Evolutionary conservation across 257 asterid genomes (phyloP).

Genomic region (Striga asiatica): DNA sequence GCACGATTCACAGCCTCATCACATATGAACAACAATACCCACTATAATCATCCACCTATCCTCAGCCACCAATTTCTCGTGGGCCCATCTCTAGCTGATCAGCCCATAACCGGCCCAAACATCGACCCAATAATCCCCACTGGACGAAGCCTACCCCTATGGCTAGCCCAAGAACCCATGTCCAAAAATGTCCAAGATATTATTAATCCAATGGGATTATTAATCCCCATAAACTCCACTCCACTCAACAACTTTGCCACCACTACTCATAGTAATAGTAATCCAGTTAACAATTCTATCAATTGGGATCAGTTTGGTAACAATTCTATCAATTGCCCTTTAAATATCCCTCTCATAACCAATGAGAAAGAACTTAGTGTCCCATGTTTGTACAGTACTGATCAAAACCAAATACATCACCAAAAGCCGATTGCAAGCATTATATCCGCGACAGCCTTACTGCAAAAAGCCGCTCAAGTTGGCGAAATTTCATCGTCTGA

Average conservation of each 20-base stretch:
- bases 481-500: slow-evolving; percentile 17
- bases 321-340: slow-evolving; percentile 1
- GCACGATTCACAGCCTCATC: slow-evolving; percentile 71
- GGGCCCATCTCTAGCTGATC: slow-evolving; percentile 40
- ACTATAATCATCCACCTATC: slow-evolving; percentile 20
- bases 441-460: slow-evolving; percentile 78
- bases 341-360: slow-evolving; percentile 11
- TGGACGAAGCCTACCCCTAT: slow-evolving; percentile 36
- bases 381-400: slow-evolving; percentile 51
- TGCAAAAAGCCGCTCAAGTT: slow-evolving; percentile 75
- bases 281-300: slow-evolving; percentile 13
- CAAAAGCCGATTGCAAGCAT: too few relatives aligned
- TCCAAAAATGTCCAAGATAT: slow-evolving; percentile 39
- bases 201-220: slow-evolving; percentile 21
- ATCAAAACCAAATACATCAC: slow-evolving; percentile 22
- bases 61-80: slow-evolving; percentile 48
- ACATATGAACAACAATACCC: slow-evolving; percentile 25
- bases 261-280: slow-evolving; percentile 12
- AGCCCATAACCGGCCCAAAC: slow-evolving; percentile 22
- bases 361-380: slow-evolving; percentile 27
- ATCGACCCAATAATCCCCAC: slow-evolving; percentile 22
- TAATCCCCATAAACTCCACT: slow-evolving; percentile 12
- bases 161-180: slow-evolving; percentile 43
- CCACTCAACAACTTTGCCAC: neutral
- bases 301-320: slow-evolving; percentile 60